Evolutionary conservation across 139 green algal genomes (phyloP).

Genomic region (Coelastrella sp.): DNA sequence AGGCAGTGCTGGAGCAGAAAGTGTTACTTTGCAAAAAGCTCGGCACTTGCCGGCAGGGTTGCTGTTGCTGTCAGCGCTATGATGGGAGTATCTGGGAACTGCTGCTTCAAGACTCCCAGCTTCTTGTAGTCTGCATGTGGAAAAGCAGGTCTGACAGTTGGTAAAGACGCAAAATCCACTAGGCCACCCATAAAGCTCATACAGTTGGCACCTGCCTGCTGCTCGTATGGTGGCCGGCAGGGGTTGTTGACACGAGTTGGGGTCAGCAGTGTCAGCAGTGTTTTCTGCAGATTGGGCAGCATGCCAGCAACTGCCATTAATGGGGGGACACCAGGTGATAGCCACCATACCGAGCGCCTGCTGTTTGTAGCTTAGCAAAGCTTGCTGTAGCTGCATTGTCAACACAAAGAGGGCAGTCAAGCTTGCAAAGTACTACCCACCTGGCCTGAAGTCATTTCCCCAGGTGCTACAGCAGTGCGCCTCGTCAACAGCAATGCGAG

Average conservation of each 20-base stretch:
- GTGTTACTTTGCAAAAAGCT: too few relatives aligned
- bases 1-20: too few relatives aligned
- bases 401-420: neutral
- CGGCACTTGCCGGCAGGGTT: constrained; percentile 41
- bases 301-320: too few relatives aligned
- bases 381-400: neutral
- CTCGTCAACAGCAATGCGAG: constrained; percentile 81
- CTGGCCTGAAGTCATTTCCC: constrained; percentile 42
- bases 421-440: neutral
- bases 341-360: neutral
- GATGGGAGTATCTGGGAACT: constrained; percentile 72
- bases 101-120: constrained; percentile 82
- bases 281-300: too few relatives aligned
- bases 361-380: neutral
- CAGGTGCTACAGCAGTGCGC: constrained; percentile 68
- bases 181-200: neutral
- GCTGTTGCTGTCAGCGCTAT: constrained; percentile 88
- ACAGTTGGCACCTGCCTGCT: neutral
- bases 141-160: neutral
- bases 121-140: constrained; percentile 76
- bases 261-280: too few relatives aligned
- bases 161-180: neutral
- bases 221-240: neutral
- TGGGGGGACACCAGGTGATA: too few relatives aligned
- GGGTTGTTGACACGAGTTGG: too few relatives aligned